Evolutionary conservation across 495 filamentous ascomycete species (phyloP).

Genomic region (Penicillium samsonianum): DNA sequence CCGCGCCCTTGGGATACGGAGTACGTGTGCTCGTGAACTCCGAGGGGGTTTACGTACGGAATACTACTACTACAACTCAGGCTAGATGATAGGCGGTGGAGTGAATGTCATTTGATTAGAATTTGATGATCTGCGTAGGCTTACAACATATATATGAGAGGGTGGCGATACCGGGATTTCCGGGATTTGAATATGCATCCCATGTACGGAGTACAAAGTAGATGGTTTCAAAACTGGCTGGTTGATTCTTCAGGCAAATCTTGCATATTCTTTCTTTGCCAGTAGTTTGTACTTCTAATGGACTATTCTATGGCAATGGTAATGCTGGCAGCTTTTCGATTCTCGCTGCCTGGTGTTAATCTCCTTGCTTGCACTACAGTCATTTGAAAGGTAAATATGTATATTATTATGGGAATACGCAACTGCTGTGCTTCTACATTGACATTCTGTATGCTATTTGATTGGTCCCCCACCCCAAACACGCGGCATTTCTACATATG

Average conservation of each 20-base stretch:
- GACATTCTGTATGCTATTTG: constrained; percentile 4
- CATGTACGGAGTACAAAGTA: not conserved
- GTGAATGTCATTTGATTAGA: not conserved
- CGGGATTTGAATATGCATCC: not conserved
- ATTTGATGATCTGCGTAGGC: not conserved
- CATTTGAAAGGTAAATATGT: not conserved
- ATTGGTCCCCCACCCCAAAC: constrained; percentile 6
- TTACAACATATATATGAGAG: not conserved
- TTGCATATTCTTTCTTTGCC: not conserved
- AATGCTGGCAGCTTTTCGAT: not conserved
- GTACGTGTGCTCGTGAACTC: not conserved
- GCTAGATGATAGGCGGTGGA: not conserved
- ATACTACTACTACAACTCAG: not conserved
- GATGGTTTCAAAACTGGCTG: not conserved
- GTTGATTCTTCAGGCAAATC: not conserved
- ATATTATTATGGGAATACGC: not conserved
- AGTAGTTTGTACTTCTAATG: not conserved
- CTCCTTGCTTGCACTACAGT: not conserved
- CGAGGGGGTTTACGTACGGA: not conserved
- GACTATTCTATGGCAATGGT: not conserved
- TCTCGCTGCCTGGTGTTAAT: not conserved
- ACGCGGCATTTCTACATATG: constrained; percentile 21
- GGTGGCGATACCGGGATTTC: not conserved
- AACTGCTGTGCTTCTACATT: not conserved
- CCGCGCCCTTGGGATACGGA: not conserved